Evolutionary conservation across 768 basidiomycete genomes (phyloP).

Genomic region (Mycena rebaudengoi): DNA sequence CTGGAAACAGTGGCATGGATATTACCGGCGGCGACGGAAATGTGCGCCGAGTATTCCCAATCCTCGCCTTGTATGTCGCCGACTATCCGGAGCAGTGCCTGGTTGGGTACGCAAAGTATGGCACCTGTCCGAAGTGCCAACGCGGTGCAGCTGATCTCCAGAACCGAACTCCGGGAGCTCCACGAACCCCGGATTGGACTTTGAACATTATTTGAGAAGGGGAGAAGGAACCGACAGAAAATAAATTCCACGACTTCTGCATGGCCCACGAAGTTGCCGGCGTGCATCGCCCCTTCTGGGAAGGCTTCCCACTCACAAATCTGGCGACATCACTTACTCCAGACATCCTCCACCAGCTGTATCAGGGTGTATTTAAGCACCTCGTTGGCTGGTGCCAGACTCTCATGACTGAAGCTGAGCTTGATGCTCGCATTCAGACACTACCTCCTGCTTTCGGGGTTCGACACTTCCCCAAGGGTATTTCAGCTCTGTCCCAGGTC

Average conservation of each 20-base stretch:
- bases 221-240: not conserved
- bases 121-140: constrained; percentile 33
- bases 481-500: constrained; percentile 47
- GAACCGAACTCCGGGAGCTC: not conserved
- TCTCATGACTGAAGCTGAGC: constrained; percentile 23
- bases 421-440: constrained; percentile 36
- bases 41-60: constrained; percentile 15
- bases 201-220: not conserved
- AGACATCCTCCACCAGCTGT: constrained; percentile 50
- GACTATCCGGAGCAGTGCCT: constrained; percentile 53
- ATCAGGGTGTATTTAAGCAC: constrained; percentile 49
- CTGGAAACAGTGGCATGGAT: not conserved
- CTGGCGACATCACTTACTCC: constrained; percentile 43
- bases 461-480: constrained; percentile 48
- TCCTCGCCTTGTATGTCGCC: not conserved
- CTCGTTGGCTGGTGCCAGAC: constrained; percentile 41
- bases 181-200: constrained; percentile 3
- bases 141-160: constrained; percentile 23
- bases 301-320: constrained; percentile 38
- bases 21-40: not conserved
- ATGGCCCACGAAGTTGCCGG: constrained; percentile 14
- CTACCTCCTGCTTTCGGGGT: constrained; percentile 32
- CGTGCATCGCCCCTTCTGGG: constrained; percentile 42
- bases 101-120: constrained; percentile 32
- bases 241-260: constrained; percentile 7